These are phyloP conservation scores for Chalaropsis thielavioides DNA, from an alignment of 2,329 filamentous ascomycete species.

Conservation along the genomic window DNA sequence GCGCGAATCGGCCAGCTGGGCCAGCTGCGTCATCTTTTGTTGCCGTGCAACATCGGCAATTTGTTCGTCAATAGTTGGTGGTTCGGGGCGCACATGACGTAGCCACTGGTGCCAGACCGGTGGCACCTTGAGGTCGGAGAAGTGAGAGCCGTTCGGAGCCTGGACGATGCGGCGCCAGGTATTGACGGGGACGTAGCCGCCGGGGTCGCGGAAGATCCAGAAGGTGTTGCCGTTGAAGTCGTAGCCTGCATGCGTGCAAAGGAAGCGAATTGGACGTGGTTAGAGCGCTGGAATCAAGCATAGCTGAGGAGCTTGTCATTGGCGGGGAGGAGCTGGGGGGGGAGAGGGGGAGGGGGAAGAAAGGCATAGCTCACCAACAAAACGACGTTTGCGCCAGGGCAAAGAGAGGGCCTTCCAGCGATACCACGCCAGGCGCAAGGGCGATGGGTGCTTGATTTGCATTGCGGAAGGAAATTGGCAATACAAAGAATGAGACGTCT, in stretches of 20 bases:
- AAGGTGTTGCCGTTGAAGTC: slow-evolving; percentile 54
- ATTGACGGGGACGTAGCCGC: slow-evolving; percentile 24
- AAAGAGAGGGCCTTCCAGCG: slow-evolving; percentile 48
- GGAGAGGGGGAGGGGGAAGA: background rate
- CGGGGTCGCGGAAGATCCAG: slow-evolving; percentile 49
- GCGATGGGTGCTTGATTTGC: slow-evolving; percentile 16
- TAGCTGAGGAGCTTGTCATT: background rate
- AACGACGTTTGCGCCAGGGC: slow-evolving; percentile 49
- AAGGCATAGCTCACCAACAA: slow-evolving; percentile 37
- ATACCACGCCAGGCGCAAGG: slow-evolving; percentile 34
- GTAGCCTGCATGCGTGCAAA: slow-evolving; percentile 31
- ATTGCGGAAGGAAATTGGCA: slow-evolving; percentile 1
- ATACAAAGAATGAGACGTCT: background rate
- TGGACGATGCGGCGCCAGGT: slow-evolving; percentile 49
- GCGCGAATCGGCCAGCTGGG: slow-evolving; percentile 46
- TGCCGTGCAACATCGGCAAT: slow-evolving; percentile 37
- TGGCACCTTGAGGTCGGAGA: slow-evolving; percentile 40
- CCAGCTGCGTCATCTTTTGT: slow-evolving; percentile 39
- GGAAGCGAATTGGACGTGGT: background rate
- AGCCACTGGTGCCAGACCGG: slow-evolving; percentile 58
- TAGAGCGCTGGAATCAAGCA: background rate
- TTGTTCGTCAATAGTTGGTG: slow-evolving; percentile 46
- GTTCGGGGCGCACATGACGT: slow-evolving; percentile 39
- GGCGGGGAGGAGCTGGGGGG: background rate
- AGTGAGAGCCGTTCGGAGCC: slow-evolving; percentile 40